A percentile compares a stretch with the other conserved stretches of the same genome.
Evolutionary conservation across 208 protist genomes (phyloP).

Genomic region (Strigomonas galati): DNA sequence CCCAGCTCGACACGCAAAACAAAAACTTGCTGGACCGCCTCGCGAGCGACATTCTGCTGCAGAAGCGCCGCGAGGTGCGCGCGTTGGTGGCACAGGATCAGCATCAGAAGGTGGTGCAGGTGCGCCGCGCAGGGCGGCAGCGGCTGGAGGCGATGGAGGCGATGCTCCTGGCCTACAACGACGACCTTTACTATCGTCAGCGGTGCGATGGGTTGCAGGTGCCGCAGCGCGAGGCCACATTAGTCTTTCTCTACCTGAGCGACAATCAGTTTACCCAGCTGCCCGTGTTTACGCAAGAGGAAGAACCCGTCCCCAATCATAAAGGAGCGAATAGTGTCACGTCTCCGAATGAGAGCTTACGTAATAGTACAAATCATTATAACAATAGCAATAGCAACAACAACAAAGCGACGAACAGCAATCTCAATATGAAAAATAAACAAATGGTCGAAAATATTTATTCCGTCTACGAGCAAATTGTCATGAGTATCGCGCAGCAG

Average conservation of each 20-base stretch:
- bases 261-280: constrained; percentile 6
- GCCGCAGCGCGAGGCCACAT: constrained; percentile 70
- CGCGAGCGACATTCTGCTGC: constrained; percentile 60
- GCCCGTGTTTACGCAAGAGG: no score
- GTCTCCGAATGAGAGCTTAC: no score
- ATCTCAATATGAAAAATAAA: no score
- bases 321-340: no score
- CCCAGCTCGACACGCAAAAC: constrained; percentile 46
- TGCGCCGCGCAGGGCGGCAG: constrained; percentile 55
- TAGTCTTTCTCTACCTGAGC: constrained; percentile 65
- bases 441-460: no score
- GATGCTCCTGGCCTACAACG: constrained; percentile 78
- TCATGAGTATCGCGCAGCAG: constrained; percentile 65
- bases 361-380: no score
- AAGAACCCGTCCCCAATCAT: no score
- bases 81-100: constrained; percentile 70
- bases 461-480: constrained; percentile 41
- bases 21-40: constrained; percentile 66
- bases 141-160: constrained; percentile 69
- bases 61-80: constrained; percentile 62
- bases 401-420: no score
- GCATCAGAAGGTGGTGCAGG: constrained; percentile 37
- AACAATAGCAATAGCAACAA: no score
- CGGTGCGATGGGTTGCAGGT: constrained; percentile 59
- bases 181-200: constrained; percentile 75